Evolutionary conservation across 2,329 filamentous ascomycete genomes (phyloP).

Genomic region (Tolypocladium sp.): DNA sequence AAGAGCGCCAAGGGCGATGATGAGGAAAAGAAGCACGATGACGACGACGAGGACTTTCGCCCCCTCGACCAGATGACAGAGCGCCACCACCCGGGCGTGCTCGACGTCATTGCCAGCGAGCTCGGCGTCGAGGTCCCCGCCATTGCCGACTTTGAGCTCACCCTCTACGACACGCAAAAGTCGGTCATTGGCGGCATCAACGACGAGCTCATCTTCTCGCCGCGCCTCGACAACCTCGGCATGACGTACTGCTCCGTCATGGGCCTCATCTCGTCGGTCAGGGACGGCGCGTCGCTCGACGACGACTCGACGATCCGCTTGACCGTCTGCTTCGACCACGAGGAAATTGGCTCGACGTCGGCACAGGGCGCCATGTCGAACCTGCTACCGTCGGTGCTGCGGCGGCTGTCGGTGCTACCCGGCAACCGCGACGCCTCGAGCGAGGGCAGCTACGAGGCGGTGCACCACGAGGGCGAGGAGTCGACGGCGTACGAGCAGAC

Average conservation of each 20-base stretch:
- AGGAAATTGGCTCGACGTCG: conserved; percentile 88
- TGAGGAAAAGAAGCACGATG: conserved; percentile 22
- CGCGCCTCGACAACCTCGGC: conserved; percentile 90
- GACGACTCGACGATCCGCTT: conserved; percentile 76
- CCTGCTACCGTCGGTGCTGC: conserved; percentile 76
- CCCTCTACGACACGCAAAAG: conserved; percentile 95
- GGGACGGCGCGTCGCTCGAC: conserved; percentile 54
- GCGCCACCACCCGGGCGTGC: conserved; percentile 80
- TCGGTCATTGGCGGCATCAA: conserved; percentile 80
- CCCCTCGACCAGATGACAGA: conserved; percentile 70
- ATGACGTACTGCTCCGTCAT: conserved; percentile 92
- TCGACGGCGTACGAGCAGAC: conserved; percentile 90
- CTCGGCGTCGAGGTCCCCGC: conserved; percentile 61
- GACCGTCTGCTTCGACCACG: conserved; percentile 94
- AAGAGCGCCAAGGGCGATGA: conserved; percentile 48
- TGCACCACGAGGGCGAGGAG: conserved; percentile 49
- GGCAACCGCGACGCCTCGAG: conserved; percentile 56
- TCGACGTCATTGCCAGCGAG: conserved; percentile 77
- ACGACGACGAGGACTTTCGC: conserved; percentile 46
- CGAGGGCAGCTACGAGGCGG: conserved; percentile 49
- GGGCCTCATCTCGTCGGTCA: conserved; percentile 74
- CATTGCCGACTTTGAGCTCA: conserved; percentile 86
- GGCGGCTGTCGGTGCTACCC: conserved; percentile 74
- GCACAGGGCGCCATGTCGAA: conserved; percentile 93
- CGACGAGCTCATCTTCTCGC: conserved; percentile 92